These are phyloP conservation scores for Liriodendron chinense DNA, from an alignment of 164 flowering plant species.

Conservation along the genomic window DNA sequence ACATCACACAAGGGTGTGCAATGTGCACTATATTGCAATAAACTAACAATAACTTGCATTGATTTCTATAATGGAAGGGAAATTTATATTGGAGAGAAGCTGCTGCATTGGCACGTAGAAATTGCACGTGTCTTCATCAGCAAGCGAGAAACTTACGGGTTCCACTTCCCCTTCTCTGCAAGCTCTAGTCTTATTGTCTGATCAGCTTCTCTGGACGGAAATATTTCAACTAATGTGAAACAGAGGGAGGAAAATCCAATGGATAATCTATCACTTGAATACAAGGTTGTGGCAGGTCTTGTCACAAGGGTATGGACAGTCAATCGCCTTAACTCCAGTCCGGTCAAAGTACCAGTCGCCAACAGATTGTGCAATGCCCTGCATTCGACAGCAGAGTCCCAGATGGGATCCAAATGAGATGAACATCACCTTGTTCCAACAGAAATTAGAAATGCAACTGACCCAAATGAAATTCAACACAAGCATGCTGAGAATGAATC, in stretches of 20 bases:
- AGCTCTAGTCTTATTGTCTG: background rate
- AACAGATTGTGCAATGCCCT: conserved; percentile 11
- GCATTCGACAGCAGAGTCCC: background rate
- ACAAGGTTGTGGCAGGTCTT: conserved; percentile 12
- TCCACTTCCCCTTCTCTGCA: conserved; percentile 1
- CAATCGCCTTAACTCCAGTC: conserved; percentile 2
- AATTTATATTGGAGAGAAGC: conserved; percentile 5
- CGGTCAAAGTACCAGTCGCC: conserved; percentile 15
- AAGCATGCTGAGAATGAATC: background rate
- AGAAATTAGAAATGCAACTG: background rate
- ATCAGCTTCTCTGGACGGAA: background rate
- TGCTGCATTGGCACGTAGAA: background rate
- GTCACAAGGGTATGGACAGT: conserved; percentile 16
- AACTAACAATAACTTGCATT: background rate
- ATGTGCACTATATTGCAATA: background rate
- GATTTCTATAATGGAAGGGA: background rate
- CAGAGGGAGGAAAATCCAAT: background rate
- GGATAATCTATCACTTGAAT: conserved; percentile 5
- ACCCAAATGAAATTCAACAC: background rate
- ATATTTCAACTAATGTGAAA: background rate
- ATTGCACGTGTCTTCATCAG: background rate
- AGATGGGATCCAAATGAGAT: background rate
- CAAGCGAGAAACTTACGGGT: conserved; percentile 3
- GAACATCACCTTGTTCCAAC: background rate
- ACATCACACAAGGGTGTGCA: background rate